Conservation (phyloP, 2,329 filamentous ascomycete species). For the Microcyclosporella mali region DNA sequence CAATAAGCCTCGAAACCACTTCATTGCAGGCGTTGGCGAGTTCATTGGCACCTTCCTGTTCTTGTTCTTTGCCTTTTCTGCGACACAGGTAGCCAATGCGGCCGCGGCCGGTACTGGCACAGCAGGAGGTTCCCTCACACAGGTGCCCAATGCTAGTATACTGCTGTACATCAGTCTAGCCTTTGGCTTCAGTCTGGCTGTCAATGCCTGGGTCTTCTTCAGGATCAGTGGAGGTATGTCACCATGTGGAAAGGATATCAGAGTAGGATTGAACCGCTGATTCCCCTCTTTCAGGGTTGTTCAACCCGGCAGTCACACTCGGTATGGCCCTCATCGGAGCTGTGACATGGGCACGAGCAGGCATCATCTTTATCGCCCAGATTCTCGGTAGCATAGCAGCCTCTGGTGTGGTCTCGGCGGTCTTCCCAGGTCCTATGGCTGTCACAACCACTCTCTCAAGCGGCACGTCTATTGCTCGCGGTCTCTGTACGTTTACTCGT, state of each 20-base stretch:
- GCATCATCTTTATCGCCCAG: conserved; percentile 41
- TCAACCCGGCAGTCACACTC: conserved; percentile 40
- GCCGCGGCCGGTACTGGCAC: conserved; percentile 20
- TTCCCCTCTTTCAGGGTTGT: conserved; percentile 23
- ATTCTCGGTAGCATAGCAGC: conserved; percentile 41
- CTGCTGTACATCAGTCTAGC: conserved; percentile 37
- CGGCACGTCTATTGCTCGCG: conserved; percentile 39
- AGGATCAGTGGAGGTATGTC: conserved; percentile 35
- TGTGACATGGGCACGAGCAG: conserved; percentile 40
- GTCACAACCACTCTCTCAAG: conserved; percentile 42
- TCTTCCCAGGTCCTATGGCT: conserved; percentile 42
- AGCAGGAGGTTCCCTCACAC: conserved; percentile 10
- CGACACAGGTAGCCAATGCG: conserved; percentile 38
- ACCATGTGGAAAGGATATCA: neutral
- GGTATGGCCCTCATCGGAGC: conserved; percentile 45
- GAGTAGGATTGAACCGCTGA: neutral
- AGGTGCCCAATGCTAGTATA: conserved; percentile 31
- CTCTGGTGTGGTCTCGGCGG: conserved; percentile 38
- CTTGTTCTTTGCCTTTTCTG: conserved; percentile 38
- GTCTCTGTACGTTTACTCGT: conserved; percentile 32
- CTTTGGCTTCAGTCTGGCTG: conserved; percentile 40
- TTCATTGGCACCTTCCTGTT: conserved; percentile 42
- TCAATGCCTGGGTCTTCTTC: conserved; percentile 43
- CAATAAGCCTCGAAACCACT: conserved; percentile 37
- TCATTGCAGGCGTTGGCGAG: conserved; percentile 43